Base-by-base conservation (phyloP, 2,329 filamentous ascomycete genomes). In the Fusarium setosum region DNA sequence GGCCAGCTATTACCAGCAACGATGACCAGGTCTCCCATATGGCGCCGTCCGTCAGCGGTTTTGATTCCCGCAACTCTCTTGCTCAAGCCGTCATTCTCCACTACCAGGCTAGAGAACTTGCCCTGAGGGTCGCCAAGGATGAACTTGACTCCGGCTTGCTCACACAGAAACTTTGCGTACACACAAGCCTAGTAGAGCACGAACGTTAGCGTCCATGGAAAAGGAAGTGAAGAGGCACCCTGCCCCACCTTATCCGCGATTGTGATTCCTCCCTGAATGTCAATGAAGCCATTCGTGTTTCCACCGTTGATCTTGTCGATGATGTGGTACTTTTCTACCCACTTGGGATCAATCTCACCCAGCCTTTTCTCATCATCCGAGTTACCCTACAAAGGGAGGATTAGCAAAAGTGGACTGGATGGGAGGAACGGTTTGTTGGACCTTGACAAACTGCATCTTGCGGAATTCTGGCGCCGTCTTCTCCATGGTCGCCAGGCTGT, bases 211-310 rank as follows among this genome's bases (percentile, higher is more conserved):
- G 26, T 8, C 26, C 9, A 29, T 29, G 6, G 12, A 3, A 29
- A 3, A 4, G 3, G 26, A 29, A 8, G 12, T 3, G 26, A 5
- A 4, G 12, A 29, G 26, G 26, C 12, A 4, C 3, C 26, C 12
- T 29, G 26, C 3, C 26, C 7, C n/a, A 53, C 50, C 18, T 73
- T 74, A 53, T 73, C 71, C 23, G 73, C 71, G 17, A 74, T 61
- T 11, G 63, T 73, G 35, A 74, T 61, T 31, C 72, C 72, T 10
- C 52, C 69, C 12, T 69, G 50, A 15, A 68, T 69, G 44, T 55
- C 51, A 18, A 55, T 37, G 41, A 55, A 55, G 3, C 51, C 51
- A 31, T 55, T 45, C n/a, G 51, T 55, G 26, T 55, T 29, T n/a
- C 51, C 51, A 23, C n/a, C n/a, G 17, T 55, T 47, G 40, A 55